Evolutionary conservation across 345 rosid species (phyloP).

Genomic region (Isatis tinctoria): DNA sequence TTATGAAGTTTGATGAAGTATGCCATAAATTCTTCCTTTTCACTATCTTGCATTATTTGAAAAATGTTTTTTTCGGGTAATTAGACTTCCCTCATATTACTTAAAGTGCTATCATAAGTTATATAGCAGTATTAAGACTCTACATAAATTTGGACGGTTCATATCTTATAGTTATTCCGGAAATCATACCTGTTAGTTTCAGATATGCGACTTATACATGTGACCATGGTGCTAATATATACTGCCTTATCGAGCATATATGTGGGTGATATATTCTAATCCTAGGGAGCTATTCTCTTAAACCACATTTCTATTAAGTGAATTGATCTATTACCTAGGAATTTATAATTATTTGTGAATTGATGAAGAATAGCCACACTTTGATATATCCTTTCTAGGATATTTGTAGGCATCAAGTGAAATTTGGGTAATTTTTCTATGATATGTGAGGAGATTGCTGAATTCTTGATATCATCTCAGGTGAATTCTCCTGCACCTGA

Average conservation of each 20-base stretch:
- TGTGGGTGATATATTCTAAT: background rate
- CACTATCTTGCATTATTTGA: background rate
- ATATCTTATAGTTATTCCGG: background rate
- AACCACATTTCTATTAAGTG: background rate
- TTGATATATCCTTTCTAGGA: background rate
- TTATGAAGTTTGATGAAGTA: slow-evolving; percentile 98
- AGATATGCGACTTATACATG: background rate
- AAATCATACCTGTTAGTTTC: background rate
- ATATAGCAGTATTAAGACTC: background rate
- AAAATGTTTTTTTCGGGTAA: background rate
- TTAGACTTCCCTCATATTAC: background rate
- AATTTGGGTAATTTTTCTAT: background rate
- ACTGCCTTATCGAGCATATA: background rate
- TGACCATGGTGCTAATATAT: background rate
- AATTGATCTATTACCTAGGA: slow-evolving; percentile 2
- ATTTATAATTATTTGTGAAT: slow-evolving; percentile 2
- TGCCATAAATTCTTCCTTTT: slow-evolving; percentile 16
- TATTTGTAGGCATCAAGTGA: background rate
- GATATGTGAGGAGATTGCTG: background rate
- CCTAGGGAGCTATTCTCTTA: background rate
- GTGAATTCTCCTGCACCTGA: slow-evolving; percentile 67
- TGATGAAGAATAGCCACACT: background rate
- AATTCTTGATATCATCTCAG: slow-evolving; percentile 38
- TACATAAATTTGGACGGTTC: background rate
- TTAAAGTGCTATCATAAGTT: background rate